Evolutionary conservation across 495 filamentous ascomycete genomes (phyloP).

Genomic region (Wilcoxina mikolae): DNA sequence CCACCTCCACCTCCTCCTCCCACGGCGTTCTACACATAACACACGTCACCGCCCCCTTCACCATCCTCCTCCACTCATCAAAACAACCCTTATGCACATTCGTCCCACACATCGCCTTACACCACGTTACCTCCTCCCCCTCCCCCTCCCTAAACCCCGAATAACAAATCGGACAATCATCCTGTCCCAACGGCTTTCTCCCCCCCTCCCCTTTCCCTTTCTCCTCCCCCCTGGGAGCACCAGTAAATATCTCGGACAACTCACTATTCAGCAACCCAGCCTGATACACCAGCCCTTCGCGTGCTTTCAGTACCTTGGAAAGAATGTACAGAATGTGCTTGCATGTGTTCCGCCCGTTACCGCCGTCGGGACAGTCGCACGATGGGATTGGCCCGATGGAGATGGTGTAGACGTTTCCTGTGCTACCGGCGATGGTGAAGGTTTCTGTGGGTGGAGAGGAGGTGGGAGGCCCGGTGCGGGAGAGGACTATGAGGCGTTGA

Average conservation of each 20-base stretch:
- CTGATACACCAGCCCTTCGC: conserved; percentile 46
- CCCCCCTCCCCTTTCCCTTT: neutral
- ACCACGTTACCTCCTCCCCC: conserved; percentile 46
- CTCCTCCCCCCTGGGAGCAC: conserved; percentile 28
- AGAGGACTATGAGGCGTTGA: neutral
- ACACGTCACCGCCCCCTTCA: conserved; percentile 36
- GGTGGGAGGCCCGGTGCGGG: neutral
- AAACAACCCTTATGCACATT: conserved; percentile 53
- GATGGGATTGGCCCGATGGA: conserved; percentile 38
- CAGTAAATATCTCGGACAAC: conserved; percentile 25
- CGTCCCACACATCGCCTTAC: conserved; percentile 48
- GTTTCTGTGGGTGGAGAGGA: conserved; percentile 28
- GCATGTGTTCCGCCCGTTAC: conserved; percentile 47
- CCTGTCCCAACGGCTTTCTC: conserved; percentile 39
- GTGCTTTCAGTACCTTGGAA: conserved; percentile 44
- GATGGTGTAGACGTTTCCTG: conserved; percentile 49
- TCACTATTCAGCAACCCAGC: conserved; percentile 35
- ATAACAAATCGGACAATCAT: conserved; percentile 57
- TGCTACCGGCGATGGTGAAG: conserved; percentile 47
- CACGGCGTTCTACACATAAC: conserved; percentile 44
- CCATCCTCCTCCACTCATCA: conserved; percentile 42
- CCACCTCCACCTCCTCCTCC: conserved; percentile 35
- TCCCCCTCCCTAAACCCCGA: conserved; percentile 39
- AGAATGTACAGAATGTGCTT: conserved; percentile 55
- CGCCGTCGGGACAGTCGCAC: conserved; percentile 45